These are phyloP conservation scores for Quercus suber DNA, from an alignment of 306 rosid species.

Conservation along the genomic window DNA sequence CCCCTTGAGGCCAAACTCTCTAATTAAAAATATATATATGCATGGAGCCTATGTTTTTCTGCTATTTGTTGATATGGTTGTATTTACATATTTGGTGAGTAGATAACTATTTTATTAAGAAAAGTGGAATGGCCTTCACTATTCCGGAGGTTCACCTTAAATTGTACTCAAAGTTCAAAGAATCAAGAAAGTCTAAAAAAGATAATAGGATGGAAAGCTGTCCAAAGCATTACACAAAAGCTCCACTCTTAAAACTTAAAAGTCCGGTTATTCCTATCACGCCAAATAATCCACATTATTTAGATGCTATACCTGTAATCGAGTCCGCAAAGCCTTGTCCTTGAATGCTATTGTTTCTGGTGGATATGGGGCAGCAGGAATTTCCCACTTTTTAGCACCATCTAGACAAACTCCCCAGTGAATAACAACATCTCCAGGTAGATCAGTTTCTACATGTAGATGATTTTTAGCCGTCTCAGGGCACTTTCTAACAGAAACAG, in stretches of 20 bases:
- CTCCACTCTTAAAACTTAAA: neutral
- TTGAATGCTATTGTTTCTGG: slow-evolving; percentile 65
- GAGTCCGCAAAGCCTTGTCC: slow-evolving; percentile 76
- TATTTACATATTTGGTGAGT: neutral
- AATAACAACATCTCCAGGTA: slow-evolving; percentile 63
- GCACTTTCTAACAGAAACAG: slow-evolving; percentile 59
- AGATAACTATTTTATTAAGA: neutral
- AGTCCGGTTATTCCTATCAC: neutral
- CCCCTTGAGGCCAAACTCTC: too few relatives aligned
- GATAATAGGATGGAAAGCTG: neutral
- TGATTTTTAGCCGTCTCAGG: slow-evolving; percentile 61
- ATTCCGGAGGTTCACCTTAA: neutral
- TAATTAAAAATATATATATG: too few relatives aligned
- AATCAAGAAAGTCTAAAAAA: neutral
- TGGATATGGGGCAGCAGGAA: slow-evolving; percentile 73
- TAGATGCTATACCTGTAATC: slow-evolving; percentile 50
- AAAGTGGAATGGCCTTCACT: neutral
- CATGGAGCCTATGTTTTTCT: too few relatives aligned
- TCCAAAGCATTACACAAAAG: neutral
- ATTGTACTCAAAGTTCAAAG: neutral
- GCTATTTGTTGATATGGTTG: neutral
- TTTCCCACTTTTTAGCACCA: slow-evolving; percentile 74
- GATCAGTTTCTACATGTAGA: slow-evolving; percentile 68
- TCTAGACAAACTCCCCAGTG: slow-evolving; percentile 96
- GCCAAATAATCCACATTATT: neutral